Conservation (phyloP, 495 filamentous ascomycete genomes). For the Aspergillus indologenus region DNA sequence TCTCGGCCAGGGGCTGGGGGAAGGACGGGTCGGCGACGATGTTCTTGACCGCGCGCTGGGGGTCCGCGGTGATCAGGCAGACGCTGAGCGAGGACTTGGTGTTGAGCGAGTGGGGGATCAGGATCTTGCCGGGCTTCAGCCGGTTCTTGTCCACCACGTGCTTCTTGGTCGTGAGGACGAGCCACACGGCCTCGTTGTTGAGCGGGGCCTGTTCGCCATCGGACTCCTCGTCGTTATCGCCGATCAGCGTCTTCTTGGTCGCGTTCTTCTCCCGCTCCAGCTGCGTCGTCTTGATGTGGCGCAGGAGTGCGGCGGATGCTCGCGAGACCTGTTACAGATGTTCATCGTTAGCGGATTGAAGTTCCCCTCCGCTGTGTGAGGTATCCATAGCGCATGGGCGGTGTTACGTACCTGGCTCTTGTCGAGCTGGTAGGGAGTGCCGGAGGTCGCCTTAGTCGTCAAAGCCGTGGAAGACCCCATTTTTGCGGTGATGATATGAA, state of each 20-base stretch:
- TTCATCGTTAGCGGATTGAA: too few relatives aligned
- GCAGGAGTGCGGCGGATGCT: slow-evolving; percentile 76
- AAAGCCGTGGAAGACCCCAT: slow-evolving; percentile 48
- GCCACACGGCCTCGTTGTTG: slow-evolving; percentile 71
- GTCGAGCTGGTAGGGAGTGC: slow-evolving; percentile 65
- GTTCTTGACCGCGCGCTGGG: slow-evolving; percentile 88
- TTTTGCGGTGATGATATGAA: slow-evolving; percentile 21
- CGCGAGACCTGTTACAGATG: slow-evolving; percentile 58
- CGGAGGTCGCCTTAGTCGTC: slow-evolving; percentile 49
- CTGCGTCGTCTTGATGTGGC: slow-evolving; percentile 69
- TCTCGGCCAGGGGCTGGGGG: slow-evolving; percentile 64
- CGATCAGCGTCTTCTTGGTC: slow-evolving; percentile 72
- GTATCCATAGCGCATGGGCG: not conserved
- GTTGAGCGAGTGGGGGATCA: slow-evolving; percentile 67
- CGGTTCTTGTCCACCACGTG: slow-evolving; percentile 71
- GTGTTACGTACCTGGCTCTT: slow-evolving; percentile 51
- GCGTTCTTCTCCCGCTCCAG: slow-evolving; percentile 52
- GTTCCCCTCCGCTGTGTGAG: not conserved
- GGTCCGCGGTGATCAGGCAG: slow-evolving; percentile 82
- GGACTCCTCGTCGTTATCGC: slow-evolving; percentile 52
- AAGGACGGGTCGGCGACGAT: slow-evolving; percentile 71
- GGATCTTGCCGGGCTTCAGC: slow-evolving; percentile 73
- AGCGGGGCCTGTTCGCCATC: slow-evolving; percentile 34
- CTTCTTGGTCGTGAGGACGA: slow-evolving; percentile 86
- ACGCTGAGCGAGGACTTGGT: slow-evolving; percentile 59